These are phyloP conservation scores for Neonectria sp. DNA, from an alignment of 2,329 filamentous ascomycete genomes.

Conservation along the genomic window DNA sequence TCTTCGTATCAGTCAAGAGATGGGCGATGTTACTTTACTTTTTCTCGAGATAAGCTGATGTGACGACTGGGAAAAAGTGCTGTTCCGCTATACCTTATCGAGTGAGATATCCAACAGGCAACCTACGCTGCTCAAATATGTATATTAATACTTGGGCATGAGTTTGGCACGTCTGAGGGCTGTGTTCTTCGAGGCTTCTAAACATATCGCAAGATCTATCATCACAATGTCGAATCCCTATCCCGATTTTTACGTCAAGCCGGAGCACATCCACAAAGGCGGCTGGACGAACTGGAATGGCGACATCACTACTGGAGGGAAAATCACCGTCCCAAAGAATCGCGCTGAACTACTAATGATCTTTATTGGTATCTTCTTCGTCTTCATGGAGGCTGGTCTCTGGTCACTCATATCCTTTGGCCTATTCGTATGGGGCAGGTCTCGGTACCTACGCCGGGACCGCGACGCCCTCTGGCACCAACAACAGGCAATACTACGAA, in stretches of 20 bases:
- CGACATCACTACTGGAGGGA: conserved; percentile 6
- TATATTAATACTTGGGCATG: background rate
- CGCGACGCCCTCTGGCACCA: conserved; percentile 20
- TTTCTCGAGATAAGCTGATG: background rate
- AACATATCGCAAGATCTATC: background rate
- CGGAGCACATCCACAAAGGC: conserved; percentile 12
- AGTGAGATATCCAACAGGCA: background rate
- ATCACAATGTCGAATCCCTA: conserved; percentile 13
- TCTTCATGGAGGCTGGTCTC: conserved; percentile 14
- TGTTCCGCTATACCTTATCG: background rate
- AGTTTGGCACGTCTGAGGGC: background rate
- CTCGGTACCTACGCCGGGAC: background rate
- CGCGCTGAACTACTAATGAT: conserved; percentile 11
- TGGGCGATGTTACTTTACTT: background rate
- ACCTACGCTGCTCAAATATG: background rate
- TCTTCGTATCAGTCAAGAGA: background rate
- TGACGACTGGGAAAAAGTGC: background rate
- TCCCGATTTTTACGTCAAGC: conserved; percentile 9
- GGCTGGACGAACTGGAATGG: conserved; percentile 22
- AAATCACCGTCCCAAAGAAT: conserved; percentile 5
- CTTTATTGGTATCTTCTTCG: conserved; percentile 15
- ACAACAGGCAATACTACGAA: conserved; percentile 10
- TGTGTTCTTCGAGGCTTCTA: background rate
- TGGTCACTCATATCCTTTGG: conserved; percentile 19
- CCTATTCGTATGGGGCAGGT: conserved; percentile 6